Evolutionary conservation across 2,329 filamentous ascomycete species (phyloP), one percentile per base, ranked within the genome.

Genomic region (Thermothelomyces thermophilus): DNA sequence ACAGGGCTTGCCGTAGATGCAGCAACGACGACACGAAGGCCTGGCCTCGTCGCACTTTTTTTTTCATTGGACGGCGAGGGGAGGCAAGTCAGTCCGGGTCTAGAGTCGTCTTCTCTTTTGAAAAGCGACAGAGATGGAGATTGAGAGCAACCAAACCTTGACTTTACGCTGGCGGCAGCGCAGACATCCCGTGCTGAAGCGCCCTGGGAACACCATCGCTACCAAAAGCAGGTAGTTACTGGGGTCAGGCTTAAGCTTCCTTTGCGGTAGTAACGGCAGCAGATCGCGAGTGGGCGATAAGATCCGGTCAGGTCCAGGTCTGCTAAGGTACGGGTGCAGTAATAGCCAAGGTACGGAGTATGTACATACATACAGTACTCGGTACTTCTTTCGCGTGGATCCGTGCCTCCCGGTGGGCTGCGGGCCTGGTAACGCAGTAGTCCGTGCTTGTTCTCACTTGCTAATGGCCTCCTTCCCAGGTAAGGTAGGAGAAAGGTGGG

Each of bases 41-140:
- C 64, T 66, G 14, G 43, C 50, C 42, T 66, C 64, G 48, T 67
- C 64, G 50, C 64, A 67, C 64, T 65, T 34, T 41, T 31, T 9
- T 14, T n/a, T n/a, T n/a, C n/a, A n/a, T n/a, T 5, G 14, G 33
- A 35, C 33, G 16, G 13, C 7, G 6, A 35, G 13, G 16, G 16
- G 13, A 35, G 6, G 33, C 7, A 6, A 16, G 33, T 35, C 33
- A 35, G 33, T 35, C 16, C 8, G 13, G 13, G 13, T 35, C 16
- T n/a, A 8, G 24, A 7, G 7, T 30, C 19, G 22, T 35, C 13
- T 10, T 30, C 16, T n/a, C 19, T 7, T 5, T 5, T 14, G 13
- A 1, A 35, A n/a, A 35, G 6, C 33, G 6, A 14, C 5, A 16
- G 33, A 16, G 6, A 6, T 11, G 13, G 13, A 16, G 13, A 35